A percentile compares a stretch with the other conserved stretches of the same genome.
Conservation (phyloP, 805 yeast genomes). For the Pichia heedii region DNA sequence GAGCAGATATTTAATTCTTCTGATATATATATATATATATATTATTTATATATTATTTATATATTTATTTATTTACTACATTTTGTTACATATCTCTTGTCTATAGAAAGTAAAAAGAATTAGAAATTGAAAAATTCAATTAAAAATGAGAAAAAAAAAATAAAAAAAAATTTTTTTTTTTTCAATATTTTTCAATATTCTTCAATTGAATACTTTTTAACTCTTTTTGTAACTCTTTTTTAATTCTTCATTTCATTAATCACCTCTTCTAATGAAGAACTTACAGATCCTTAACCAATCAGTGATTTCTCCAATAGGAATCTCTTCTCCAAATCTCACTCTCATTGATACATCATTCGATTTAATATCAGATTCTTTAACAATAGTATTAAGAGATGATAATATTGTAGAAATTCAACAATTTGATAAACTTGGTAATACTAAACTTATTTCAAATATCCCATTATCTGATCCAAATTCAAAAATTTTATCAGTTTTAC, state of each 20-base stretch:
- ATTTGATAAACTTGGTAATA: constrained; percentile 54
- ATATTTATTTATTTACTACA: no score
- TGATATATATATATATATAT: not conserved
- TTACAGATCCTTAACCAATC: constrained; percentile 41
- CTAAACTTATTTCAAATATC: constrained; percentile 51
- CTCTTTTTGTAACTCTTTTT: not conserved
- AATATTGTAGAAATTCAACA: constrained; percentile 69
- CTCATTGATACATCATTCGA: constrained; percentile 54
- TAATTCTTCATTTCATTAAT: not conserved
- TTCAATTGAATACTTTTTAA: no score
- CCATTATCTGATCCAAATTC: constrained; percentile 34
- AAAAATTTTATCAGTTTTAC: constrained; percentile 45
- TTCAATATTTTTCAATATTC: no score
- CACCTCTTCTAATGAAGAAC: constrained; percentile 24
- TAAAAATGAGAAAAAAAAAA: no score
- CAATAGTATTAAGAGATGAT: constrained; percentile 54
- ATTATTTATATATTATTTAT: no score
- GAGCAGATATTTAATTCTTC: constrained; percentile 15
- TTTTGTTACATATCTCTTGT: no score
- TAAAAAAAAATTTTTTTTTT: not conserved
- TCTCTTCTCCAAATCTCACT: constrained; percentile 57
- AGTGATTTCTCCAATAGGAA: constrained; percentile 39
- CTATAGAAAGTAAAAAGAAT: not conserved
- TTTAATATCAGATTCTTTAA: constrained; percentile 61
- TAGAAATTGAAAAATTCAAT: no score